Conservation (phyloP, 331 rosid genomes). For the Rhamnella rubrinervis region DNA sequence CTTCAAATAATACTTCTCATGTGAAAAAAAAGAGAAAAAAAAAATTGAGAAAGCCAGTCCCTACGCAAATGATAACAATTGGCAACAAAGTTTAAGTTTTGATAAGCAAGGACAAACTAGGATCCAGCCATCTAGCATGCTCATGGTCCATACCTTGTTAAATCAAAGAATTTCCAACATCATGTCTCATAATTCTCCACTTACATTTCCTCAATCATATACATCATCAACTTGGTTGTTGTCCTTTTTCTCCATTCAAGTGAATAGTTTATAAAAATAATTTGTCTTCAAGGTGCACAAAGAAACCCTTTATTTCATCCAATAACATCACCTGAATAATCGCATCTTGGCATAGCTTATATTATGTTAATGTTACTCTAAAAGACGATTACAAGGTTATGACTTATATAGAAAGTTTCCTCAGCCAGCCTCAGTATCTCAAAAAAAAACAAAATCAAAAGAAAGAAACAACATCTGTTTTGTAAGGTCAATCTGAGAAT, state of each 20-base stretch:
- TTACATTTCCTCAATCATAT: conserved; percentile 29
- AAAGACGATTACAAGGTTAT: neutral
- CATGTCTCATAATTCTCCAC: conserved; percentile 31
- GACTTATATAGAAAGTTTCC: neutral
- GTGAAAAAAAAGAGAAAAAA: neutral
- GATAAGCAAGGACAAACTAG: conserved; percentile 25
- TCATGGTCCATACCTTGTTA: conserved; percentile 14
- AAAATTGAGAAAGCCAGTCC: too few relatives aligned
- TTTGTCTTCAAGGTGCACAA: conserved; percentile 24
- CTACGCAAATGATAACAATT: too few relatives aligned
- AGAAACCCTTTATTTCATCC: conserved; percentile 13
- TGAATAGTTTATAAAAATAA: conserved; percentile 1
- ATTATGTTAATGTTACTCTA: neutral
- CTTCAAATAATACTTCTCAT: too few relatives aligned
- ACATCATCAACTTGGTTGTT: neutral
- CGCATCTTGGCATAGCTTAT: neutral
- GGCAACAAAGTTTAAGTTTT: too few relatives aligned
- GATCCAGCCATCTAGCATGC: conserved; percentile 11
- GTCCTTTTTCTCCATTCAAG: conserved; percentile 22
- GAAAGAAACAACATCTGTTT: too few relatives aligned
- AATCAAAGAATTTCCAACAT: conserved; percentile 17
- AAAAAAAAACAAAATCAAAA: too few relatives aligned
- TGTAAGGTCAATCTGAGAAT: too few relatives aligned
- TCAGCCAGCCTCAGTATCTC: too few relatives aligned
- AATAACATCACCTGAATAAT: neutral